Evolutionary conservation across 192 early-diverging fungal species (phyloP), one percentile per base, ranked within the genome.

Genomic region (Phycomyces blakesleeanus): DNA sequence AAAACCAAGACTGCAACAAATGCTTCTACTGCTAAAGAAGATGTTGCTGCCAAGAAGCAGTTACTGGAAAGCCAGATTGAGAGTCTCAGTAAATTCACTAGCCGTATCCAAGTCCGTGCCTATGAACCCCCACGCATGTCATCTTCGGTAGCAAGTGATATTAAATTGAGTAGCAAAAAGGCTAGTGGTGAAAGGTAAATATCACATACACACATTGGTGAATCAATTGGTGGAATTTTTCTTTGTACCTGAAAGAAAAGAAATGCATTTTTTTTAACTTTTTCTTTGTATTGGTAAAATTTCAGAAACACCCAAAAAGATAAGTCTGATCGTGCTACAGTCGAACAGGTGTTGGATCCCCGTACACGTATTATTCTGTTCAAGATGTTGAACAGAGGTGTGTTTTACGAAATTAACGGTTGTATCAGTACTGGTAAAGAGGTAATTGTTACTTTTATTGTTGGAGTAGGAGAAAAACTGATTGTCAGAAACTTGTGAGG

Each of bases 391-490:
- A 97, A 96, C 77, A 78, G 86, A 47, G 89, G 90, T 54, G 73
- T 93, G 5, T 91, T 98, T 59, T 88, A 91, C 67, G 93, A 94
- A 65, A 88, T 98, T 62, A 95, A 98, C 69, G 97, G 97, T 0
- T 98, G 97, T 75, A 88, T 98, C 51, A 93, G 91, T 71, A 98
- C 97, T 0, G 97, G 96, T 12, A 98, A 98, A 71, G 96, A 98
- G 66, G 83, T 82, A 69, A 44, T 51, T 15, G 15, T 1, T 14
- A n/a, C 20, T 21, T 57, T 20, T 37, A 18, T 26, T 14, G 37
- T 42, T 20, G 39, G 20, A 11, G 67, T 39, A 56, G 37, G 5
- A 10, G n/a, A 37, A 5, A 34, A 20, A 51, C 27, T 64, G 7
- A 26, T 27, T 60, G 0, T 51, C 57, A 41, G 3, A n/a, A n/a